Conservation (phyloP, 1,139 yeast genomes). For the Pichia kudriavzevii region DNA sequence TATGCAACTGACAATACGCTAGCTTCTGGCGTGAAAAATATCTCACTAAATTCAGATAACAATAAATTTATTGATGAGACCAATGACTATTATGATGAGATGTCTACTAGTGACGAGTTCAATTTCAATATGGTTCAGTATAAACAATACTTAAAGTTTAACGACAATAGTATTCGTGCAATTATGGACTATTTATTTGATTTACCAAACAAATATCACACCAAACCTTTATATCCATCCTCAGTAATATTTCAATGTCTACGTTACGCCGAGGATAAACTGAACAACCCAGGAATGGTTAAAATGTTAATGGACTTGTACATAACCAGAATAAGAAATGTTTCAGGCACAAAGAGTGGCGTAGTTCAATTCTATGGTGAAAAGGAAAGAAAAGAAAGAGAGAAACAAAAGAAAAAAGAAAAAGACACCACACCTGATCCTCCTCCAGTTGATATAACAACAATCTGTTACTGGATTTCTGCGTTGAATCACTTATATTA, state of each 20-base stretch:
- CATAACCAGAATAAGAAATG: constrained; percentile 52
- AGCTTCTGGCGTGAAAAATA: no score
- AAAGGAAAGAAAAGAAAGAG: constrained; percentile 15
- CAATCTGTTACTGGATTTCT: constrained; percentile 68
- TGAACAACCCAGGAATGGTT: constrained; percentile 46
- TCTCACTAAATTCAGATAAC: neutral
- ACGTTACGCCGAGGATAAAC: constrained; percentile 54
- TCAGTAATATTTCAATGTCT: constrained; percentile 60
- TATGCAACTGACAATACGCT: constrained; percentile 20
- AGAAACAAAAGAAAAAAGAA: constrained; percentile 12
- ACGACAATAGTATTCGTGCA: constrained; percentile 60
- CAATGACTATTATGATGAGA: constrained; percentile 18
- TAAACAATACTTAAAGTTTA: constrained; percentile 47
- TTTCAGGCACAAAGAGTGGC: constrained; percentile 54
- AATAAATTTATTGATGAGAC: constrained; percentile 24
- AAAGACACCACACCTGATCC: constrained; percentile 22
- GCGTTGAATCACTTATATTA: constrained; percentile 60
- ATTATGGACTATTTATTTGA: constrained; percentile 49
- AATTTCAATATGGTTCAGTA: constrained; percentile 41
- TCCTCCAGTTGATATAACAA: constrained; percentile 57
- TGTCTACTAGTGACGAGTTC: constrained; percentile 28
- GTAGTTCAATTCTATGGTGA: constrained; percentile 33
- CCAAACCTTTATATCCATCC: constrained; percentile 59
- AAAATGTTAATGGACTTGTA: constrained; percentile 54
- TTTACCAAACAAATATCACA: constrained; percentile 38